Evolutionary conservation across 2,329 filamentous ascomycete species (phyloP), one percentile per base, ranked within the genome.

Genomic region (Alternaria gansuensis): DNA sequence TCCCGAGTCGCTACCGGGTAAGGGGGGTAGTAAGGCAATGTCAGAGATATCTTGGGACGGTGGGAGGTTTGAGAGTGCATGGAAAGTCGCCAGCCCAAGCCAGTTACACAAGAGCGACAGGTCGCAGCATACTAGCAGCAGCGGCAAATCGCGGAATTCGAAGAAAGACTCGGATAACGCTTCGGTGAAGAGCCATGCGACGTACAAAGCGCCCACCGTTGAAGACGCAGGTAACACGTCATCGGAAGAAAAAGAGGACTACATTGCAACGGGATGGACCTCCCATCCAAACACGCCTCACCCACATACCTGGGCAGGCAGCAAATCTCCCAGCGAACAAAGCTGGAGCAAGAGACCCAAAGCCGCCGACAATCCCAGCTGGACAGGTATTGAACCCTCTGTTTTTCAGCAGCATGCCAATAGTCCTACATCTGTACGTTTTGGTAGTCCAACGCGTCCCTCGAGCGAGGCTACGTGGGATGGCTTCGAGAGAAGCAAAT

Each of bases 181-280:
- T 3, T 66, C 64, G 5, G 29, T 34, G 7, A 64, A 59, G 48
- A 65, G 51, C 6, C 43, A 59, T 14, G 63, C 68, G 3, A 65
- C 63, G 5, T 73, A 75, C 59, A 58, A 54, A 28, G 24, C 62
- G 0, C 69, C 68, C 13, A 68, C 66, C 4, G 66, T 74, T 1
- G 65, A 72, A 53, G 66, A 68, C 8, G 66, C 51, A 6, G 44
- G 54, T 4, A 60, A 62, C 13, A 58, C 60, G 8, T 56, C 65
- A 11, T 57, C 53, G 2, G 59, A 60, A n/a, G 59, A 24, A 11
- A 50, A 23, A 41, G 29, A 9, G 46, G 36, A 28, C 14, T 41
- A 9, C 24, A 39, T 23, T 13, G 41, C 39, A 11, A 17, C 37
- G 28, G 40, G 31, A 13, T 53, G 66, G 59, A n/a, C 17, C 14